Conservation (phyloP, 345 rosid species). For the Gossypium herbaceum region DNA sequence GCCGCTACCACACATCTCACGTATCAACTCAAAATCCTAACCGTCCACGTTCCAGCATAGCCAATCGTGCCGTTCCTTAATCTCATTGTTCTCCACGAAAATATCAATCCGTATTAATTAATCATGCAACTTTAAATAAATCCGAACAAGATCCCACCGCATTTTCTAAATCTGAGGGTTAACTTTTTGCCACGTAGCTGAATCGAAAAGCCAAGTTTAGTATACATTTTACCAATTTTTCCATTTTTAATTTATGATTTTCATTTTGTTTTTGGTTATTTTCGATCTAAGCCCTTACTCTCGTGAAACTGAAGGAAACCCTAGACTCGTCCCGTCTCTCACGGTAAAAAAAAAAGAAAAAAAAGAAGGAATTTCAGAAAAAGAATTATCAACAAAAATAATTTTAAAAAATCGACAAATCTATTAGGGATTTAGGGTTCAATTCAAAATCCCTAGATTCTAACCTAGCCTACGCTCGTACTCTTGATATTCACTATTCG, state of each 20-base stretch:
- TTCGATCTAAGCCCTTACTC: slow-evolving; percentile 46
- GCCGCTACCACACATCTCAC: not conserved
- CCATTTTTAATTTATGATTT: not conserved
- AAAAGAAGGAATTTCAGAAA: not conserved
- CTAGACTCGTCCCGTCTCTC: slow-evolving; percentile 44
- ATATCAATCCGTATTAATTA: slow-evolving; percentile 8
- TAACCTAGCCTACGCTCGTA: slow-evolving; percentile 28
- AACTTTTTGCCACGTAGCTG: not conserved
- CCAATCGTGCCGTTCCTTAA: not conserved
- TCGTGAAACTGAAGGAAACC: slow-evolving; percentile 60
- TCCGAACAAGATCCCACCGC: not conserved
- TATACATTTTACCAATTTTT: not conserved
- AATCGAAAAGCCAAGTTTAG: not conserved
- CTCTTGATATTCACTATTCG: slow-evolving; percentile 29
- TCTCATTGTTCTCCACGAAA: not conserved
- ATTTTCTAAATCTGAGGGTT: slow-evolving; percentile 1
- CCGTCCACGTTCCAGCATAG: not conserved
- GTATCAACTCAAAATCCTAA: not conserved
- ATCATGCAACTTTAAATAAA: not conserved
- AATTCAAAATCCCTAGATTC: slow-evolving; percentile 33
- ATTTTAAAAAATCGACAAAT: slow-evolving; percentile 30
- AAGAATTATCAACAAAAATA: slow-evolving; percentile 31
- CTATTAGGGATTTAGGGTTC: slow-evolving; percentile 28
- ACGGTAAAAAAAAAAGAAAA: not conserved
- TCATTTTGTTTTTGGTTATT: slow-evolving; percentile 19